Base-by-base conservation (phyloP, 768 basidiomycete species). In the Russula compacta region DNA sequence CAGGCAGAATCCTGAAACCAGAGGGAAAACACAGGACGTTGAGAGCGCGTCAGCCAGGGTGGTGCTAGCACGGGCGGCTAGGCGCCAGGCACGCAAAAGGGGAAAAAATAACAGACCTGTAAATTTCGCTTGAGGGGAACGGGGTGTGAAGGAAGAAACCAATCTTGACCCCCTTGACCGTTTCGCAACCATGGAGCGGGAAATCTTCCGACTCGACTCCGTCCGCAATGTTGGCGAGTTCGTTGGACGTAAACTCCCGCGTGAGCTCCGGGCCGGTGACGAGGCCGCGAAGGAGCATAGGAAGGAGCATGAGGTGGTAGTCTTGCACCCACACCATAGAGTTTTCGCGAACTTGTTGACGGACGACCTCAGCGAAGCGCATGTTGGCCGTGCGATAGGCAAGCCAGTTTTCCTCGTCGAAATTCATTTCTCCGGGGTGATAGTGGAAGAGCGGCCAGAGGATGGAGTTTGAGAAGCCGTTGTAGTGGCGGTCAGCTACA, bases 241-340 rank as follows among this genome's bases (percentile, higher is more conserved):
- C 87, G 47, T 77, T 76, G 29, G 74, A 74, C 40, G 82, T 81
- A 60, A 83, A 80, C 47, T 83, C 81, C 21, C 84, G 82, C 53
- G 77, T 77, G 53, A 73, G 73, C 32, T 78, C 74, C 21, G 77
- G 77, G n/a, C 85, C 87, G 66, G 94, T 89, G 68, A 97, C 83
- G 61, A 95, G 80, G 9, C 85, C 84, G 52, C 95, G 86, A n/a
- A 98, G 81, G 56, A 95, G 81, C 88, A 95, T 89, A 24, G 95
- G 95, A 6, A 98, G 83, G 65, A 98, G 89, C 95, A 98, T 98
- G 63, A 98, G 84, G 71, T 94, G 92, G 72, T 95, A 94, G 72
- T 95, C 93, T 72, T 99, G 97, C 2, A 99, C 97, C 97, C 97
- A 98, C 43, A 99, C 92, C 86, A 98, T 95, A 57, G 94, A 84